phyloP scores from a whole-genome alignment of 176 grass and related monocot genomes.

The Pontederia paniculata region DNA sequence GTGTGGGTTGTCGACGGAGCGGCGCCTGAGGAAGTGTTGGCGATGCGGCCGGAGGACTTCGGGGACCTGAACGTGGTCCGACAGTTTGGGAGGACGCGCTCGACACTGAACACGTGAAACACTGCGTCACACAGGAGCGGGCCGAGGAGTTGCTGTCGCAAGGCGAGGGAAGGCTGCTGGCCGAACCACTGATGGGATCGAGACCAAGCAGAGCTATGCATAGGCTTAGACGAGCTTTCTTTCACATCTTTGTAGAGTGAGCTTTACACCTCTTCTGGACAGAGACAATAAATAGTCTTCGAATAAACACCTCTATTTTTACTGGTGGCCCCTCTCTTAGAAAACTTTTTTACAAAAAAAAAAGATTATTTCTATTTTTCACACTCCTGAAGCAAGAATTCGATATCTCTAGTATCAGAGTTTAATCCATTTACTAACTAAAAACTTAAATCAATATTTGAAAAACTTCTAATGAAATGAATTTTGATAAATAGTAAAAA shows the following conservation, averaged over 20 bases:
- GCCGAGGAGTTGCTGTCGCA: slow-evolving; percentile 38
- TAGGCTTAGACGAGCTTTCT: slow-evolving; percentile 50
- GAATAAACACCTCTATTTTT: too few species aligned
- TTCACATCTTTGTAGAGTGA: background rate
- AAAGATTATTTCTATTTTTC: too few species aligned
- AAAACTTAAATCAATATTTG: too few species aligned
- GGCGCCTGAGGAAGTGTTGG: slow-evolving; percentile 52
- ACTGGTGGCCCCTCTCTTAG: too few species aligned
- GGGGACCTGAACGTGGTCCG: slow-evolving; percentile 37
- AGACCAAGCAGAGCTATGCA: slow-evolving; percentile 53
- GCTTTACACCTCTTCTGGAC: too few species aligned
- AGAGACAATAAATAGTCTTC: too few species aligned
- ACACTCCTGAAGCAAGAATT: too few species aligned
- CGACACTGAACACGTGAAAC: slow-evolving; percentile 73
- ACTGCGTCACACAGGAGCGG: slow-evolving; percentile 78
- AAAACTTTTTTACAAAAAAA: too few species aligned
- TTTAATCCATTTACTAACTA: too few species aligned
- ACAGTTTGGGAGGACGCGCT: slow-evolving; percentile 24
- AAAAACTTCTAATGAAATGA: too few species aligned
- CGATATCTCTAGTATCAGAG: too few species aligned
- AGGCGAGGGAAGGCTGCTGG: slow-evolving; percentile 39
- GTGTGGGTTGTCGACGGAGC: slow-evolving; percentile 65
- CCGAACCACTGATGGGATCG: slow-evolving; percentile 41
- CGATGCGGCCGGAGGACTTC: slow-evolving; percentile 44
- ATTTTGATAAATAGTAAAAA: too few species aligned